These are phyloP conservation scores for Penicillium sp. DNA, from an alignment of 2,329 filamentous ascomycete genomes.

Conservation along the genomic window DNA sequence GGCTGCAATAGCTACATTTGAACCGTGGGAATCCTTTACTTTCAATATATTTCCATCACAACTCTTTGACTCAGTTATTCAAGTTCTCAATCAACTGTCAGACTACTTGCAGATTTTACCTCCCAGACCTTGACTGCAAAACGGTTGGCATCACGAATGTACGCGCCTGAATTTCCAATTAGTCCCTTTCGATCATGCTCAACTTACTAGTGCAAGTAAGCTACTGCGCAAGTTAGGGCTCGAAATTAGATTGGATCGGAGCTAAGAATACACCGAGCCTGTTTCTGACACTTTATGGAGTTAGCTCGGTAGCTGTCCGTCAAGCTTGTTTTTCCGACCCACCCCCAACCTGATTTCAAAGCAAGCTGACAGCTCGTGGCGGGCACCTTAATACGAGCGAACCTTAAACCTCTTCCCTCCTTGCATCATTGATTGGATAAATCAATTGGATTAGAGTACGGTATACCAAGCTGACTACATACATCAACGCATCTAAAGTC, in stretches of 20 bases:
- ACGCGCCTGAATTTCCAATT: not conserved
- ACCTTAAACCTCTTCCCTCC: not conserved
- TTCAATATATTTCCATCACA: too few species aligned
- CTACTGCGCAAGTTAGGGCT: not conserved
- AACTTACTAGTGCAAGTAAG: not conserved
- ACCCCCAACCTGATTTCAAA: conserved; percentile 3
- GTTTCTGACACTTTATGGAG: not conserved
- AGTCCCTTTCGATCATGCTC: not conserved
- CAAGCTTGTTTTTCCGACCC: not conserved
- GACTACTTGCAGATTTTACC: too few species aligned
- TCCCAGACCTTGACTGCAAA: not conserved
- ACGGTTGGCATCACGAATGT: not conserved
- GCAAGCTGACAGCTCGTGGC: not conserved
- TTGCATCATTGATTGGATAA: not conserved
- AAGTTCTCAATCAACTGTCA: too few species aligned
- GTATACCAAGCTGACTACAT: not conserved
- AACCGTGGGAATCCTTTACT: too few species aligned
- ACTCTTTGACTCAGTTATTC: too few species aligned
- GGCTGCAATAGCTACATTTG: too few species aligned
- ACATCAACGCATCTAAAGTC: not conserved
- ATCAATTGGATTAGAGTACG: not conserved
- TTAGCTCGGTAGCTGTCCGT: not conserved
- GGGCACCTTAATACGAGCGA: not conserved
- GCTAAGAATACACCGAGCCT: not conserved
- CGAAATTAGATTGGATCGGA: not conserved